Percentiles rank a stretch among this genome's conserved stretches.
Conservation (phyloP, 352 stramenopile species). For the Pythium sp. region DNA sequence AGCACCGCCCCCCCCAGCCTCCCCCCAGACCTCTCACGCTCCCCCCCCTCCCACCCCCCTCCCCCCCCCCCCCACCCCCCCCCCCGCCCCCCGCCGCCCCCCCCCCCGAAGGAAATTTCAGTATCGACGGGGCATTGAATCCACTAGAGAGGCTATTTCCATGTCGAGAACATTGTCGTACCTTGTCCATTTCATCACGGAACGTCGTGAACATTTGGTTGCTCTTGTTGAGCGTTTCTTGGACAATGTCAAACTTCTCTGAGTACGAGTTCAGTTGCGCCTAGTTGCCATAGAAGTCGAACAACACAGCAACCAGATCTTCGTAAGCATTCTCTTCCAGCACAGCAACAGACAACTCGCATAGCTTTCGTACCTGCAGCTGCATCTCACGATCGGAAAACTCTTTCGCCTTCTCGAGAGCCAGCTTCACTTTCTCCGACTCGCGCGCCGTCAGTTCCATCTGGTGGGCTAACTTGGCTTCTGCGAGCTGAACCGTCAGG, state of each 20-base stretch:
- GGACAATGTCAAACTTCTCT: slow-evolving; percentile 82
- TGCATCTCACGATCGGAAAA: slow-evolving; percentile 76
- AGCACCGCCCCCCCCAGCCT: too few relatives aligned
- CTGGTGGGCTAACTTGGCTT: slow-evolving; percentile 81
- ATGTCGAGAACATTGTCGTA: background rate
- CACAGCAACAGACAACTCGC: too few relatives aligned
- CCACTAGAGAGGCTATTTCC: background rate
- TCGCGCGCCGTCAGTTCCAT: slow-evolving; percentile 70
- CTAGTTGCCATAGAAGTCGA: slow-evolving; percentile 15
- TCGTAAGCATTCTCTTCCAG: background rate
- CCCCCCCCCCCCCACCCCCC: too few relatives aligned
- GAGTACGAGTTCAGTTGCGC: slow-evolving; percentile 78
- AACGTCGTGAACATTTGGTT: slow-evolving; percentile 86
- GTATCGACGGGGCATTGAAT: background rate
- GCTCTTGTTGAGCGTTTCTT: slow-evolving; percentile 84
- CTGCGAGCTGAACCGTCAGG: slow-evolving; percentile 71
- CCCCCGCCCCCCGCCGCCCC: too few relatives aligned
- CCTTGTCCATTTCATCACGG: slow-evolving; percentile 85
- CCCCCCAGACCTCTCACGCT: too few relatives aligned
- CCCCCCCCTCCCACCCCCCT: too few relatives aligned
- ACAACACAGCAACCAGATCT: background rate
- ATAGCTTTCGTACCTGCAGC: slow-evolving; percentile 41
- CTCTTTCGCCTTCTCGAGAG: slow-evolving; percentile 79
- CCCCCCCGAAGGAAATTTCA: background rate
- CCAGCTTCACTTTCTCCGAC: slow-evolving; percentile 64